Conservation (phyloP, 805 yeast genomes). For the Starmerella sirachaensis region DNA sequence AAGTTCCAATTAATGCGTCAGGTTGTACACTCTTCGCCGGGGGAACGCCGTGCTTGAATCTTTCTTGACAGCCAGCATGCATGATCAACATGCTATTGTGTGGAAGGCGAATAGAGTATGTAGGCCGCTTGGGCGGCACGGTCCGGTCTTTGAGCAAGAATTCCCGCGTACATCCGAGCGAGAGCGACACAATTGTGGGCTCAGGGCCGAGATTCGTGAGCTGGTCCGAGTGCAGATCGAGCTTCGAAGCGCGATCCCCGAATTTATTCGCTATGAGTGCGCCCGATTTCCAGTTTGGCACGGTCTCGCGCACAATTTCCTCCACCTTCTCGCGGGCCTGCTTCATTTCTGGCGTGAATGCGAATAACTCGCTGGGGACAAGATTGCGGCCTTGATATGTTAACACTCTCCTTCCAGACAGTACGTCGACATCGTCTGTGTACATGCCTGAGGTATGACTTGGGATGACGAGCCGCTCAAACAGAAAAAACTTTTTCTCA, state of each 20-base stretch:
- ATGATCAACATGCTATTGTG: slow-evolving; percentile 60
- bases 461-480: slow-evolving; percentile 49
- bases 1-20: slow-evolving; percentile 39
- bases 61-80: slow-evolving; percentile 74
- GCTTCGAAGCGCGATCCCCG: slow-evolving; percentile 37
- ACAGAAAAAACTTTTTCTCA: slow-evolving; percentile 43
- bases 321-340: slow-evolving; percentile 33
- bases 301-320: slow-evolving; percentile 32
- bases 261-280: slow-evolving; percentile 48
- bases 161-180: slow-evolving; percentile 58
- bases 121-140: slow-evolving; percentile 20
- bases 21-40: slow-evolving; percentile 32
- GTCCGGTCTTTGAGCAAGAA: slow-evolving; percentile 39
- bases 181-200: slow-evolving; percentile 52
- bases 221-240: slow-evolving; percentile 71
- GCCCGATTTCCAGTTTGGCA: slow-evolving; percentile 40
- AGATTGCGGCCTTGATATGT: slow-evolving; percentile 33
- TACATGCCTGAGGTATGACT: slow-evolving; percentile 41
- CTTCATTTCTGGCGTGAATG: slow-evolving; percentile 34
- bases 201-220: slow-evolving; percentile 62
- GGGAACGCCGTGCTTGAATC: slow-evolving; percentile 54
- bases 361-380: slow-evolving; percentile 18
- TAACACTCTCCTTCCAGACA: slow-evolving; percentile 15
- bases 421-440: slow-evolving; percentile 21
- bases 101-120: slow-evolving; percentile 48